Percentiles rank a stretch among this genome's conserved stretches.
These are phyloP conservation scores for Tolypocladium sp. DNA, from an alignment of 2,329 filamentous ascomycete species.

Conservation along the genomic window DNA sequence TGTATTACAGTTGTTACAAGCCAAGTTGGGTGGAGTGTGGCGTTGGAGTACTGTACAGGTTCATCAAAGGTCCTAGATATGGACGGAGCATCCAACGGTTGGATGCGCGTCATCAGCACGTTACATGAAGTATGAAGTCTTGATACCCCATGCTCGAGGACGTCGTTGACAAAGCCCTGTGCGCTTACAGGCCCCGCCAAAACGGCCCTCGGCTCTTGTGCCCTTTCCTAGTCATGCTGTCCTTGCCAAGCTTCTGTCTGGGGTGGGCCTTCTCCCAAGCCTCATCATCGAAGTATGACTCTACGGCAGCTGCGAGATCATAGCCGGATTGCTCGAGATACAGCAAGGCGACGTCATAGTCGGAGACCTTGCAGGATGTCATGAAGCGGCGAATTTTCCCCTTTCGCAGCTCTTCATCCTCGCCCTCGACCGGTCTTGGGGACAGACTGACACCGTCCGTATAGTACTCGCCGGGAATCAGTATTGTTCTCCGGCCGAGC, in stretches of 20 bases:
- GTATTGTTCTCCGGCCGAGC: slow-evolving; percentile 55
- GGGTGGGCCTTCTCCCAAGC: slow-evolving; percentile 66
- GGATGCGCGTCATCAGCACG: slow-evolving; percentile 6
- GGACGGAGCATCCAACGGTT: not conserved
- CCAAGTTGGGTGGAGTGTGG: slow-evolving; percentile 8
- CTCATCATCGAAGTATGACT: slow-evolving; percentile 61
- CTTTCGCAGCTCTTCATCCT: slow-evolving; percentile 65
- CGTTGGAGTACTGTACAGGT: slow-evolving; percentile 1
- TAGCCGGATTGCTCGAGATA: slow-evolving; percentile 65
- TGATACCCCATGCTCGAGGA: slow-evolving; percentile 12
- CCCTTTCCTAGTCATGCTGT: slow-evolving; percentile 16
- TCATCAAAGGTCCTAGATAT: not conserved
- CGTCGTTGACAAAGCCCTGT: not conserved
- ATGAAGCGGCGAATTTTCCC: slow-evolving; percentile 66
- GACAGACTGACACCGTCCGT: slow-evolving; percentile 58
- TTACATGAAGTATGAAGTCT: slow-evolving; percentile 14
- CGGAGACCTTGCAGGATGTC: slow-evolving; percentile 66
- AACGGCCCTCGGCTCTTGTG: slow-evolving; percentile 20
- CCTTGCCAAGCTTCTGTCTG: slow-evolving; percentile 9
- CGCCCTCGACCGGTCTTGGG: slow-evolving; percentile 61
- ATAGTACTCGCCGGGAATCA: slow-evolving; percentile 65
- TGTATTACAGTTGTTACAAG: slow-evolving; percentile 13
- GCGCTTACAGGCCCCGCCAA: slow-evolving; percentile 17
- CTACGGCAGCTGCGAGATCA: slow-evolving; percentile 55
- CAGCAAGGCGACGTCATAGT: slow-evolving; percentile 66